Conservation (phyloP, 129 eudicot genomes). For the Pseudognaphalium luteoalbum region DNA sequence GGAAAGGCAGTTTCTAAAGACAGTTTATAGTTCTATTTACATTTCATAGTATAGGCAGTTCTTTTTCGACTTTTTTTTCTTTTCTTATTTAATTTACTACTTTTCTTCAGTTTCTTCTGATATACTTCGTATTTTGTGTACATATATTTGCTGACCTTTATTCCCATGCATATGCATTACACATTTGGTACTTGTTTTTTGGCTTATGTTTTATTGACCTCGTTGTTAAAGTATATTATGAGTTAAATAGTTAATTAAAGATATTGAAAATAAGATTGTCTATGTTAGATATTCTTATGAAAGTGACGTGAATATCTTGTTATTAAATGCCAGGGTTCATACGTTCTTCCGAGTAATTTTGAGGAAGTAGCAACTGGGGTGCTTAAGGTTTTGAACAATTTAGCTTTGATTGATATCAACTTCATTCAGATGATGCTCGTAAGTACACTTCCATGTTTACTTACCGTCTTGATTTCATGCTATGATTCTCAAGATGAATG, state of each 20-base stretch:
- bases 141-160: background rate
- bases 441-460: slow-evolving; percentile 36
- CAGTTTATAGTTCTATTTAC: background rate
- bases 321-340: slow-evolving; percentile 49
- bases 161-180: background rate
- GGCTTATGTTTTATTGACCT: background rate
- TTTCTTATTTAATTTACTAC: no score
- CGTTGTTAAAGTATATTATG: background rate
- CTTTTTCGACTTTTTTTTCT: background rate
- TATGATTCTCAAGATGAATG: background rate
- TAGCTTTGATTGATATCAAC: slow-evolving; percentile 72
- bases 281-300: background rate
- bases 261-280: background rate
- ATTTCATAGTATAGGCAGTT: background rate
- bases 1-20: background rate
- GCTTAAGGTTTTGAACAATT: slow-evolving; percentile 92
- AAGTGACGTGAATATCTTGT: background rate
- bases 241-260: background rate
- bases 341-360: slow-evolving; percentile 86
- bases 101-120: no score
- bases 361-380: slow-evolving; percentile 97
- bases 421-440: slow-evolving; percentile 93
- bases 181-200: background rate
- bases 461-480: background rate
- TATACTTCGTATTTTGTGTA: no score